Evolutionary conservation across 768 basidiomycete species (phyloP).

Genomic region (Boletus pseudo-olivaceus): DNA sequence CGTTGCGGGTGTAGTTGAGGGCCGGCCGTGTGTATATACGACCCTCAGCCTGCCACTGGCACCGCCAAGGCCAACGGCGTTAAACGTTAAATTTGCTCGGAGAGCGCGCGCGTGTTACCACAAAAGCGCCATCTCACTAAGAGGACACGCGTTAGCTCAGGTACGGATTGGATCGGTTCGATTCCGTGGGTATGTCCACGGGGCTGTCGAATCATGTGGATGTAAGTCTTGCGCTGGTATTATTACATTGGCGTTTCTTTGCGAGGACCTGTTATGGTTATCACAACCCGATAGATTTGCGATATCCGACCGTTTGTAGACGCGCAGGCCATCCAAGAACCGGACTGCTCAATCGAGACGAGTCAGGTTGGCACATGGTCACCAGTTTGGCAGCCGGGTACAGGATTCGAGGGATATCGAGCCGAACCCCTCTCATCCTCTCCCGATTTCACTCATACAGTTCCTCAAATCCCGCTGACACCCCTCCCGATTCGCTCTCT

Average conservation of each 20-base stretch:
- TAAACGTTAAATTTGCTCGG: constrained; percentile 10
- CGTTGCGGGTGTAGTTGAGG: constrained; percentile 6
- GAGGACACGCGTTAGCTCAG: constrained; percentile 4
- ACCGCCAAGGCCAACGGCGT: constrained; percentile 9
- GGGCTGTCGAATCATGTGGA: too few relatives aligned
- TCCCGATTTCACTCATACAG: constrained; percentile 25
- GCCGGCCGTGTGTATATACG: constrained; percentile 15
- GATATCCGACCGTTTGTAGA: constrained; percentile 17
- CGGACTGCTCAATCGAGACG: constrained; percentile 34
- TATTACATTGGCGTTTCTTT: constrained; percentile 19
- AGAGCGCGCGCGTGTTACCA: not conserved
- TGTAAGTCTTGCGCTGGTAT: constrained; percentile 13
- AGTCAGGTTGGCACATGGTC: constrained; percentile 42
- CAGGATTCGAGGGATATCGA: constrained; percentile 30
- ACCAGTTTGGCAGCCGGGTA: constrained; percentile 33
- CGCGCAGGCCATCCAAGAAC: constrained; percentile 16
- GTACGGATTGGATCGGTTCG: constrained; percentile 6
- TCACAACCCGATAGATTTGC: constrained; percentile 20
- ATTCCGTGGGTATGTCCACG: too few relatives aligned
- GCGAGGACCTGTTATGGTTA: constrained; percentile 16
- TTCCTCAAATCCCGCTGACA: constrained; percentile 24
- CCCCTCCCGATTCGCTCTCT: constrained; percentile 29
- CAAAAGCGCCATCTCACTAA: not conserved
- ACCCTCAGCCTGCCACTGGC: constrained; percentile 1
- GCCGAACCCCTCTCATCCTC: constrained; percentile 46